These are phyloP conservation scores for Cryphonectria nitschkei DNA, from an alignment of 2,329 filamentous ascomycete species.

Conservation along the genomic window DNA sequence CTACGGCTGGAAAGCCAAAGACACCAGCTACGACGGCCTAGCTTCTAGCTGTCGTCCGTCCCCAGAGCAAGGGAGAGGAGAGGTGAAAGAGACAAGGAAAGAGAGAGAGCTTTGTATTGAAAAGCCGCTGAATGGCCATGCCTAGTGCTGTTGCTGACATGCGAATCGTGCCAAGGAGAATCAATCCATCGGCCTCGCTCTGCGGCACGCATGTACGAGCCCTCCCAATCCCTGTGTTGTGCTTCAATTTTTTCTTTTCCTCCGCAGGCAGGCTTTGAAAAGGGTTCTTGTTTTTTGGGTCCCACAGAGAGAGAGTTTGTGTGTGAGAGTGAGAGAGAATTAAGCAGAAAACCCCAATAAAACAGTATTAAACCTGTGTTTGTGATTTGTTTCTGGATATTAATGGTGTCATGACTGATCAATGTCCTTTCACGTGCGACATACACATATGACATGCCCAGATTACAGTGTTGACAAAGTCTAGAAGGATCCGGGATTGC, in stretches of 20 bases:
- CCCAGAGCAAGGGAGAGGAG: neutral
- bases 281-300: neutral
- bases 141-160: neutral
- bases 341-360: neutral
- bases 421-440: neutral
- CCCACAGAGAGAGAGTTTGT: neutral
- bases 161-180: neutral
- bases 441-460: neutral
- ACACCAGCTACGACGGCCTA: constrained; percentile 37
- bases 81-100: neutral
- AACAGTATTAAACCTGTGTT: neutral
- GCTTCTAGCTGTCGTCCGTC: neutral
- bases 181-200: neutral
- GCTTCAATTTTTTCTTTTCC: neutral
- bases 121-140: neutral
- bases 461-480: neutral
- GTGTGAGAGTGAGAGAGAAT: neutral
- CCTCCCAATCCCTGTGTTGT: neutral
- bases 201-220: constrained; percentile 7
- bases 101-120: neutral
- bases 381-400: neutral
- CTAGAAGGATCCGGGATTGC: too few species aligned
- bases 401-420: neutral
- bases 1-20: constrained; percentile 44
- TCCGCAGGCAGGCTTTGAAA: constrained; percentile 6